A percentile compares a stretch with the other conserved stretches of the same genome.
phyloP scores from a whole-genome alignment of 2,329 filamentous ascomycete species.

The Monilinia polystroma region DNA sequence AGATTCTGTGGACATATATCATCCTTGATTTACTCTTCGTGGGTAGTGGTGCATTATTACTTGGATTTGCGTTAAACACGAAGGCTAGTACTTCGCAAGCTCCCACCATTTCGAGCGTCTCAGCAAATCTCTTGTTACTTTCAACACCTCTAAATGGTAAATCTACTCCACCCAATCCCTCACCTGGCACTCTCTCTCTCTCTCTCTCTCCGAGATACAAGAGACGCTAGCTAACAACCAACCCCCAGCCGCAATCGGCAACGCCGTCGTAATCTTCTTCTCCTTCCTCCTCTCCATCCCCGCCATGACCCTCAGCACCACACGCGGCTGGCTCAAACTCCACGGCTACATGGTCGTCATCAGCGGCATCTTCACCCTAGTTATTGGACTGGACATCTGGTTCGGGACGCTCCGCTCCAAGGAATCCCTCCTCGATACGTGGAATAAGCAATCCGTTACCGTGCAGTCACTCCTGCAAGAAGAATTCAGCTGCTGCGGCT shows the following conservation, averaged over 20 bases:
- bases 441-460: conserved; percentile 54
- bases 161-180: conserved; percentile 32
- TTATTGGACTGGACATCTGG: conserved; percentile 68
- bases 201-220: too few species aligned
- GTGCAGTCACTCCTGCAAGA: conserved; percentile 70
- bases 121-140: conserved; percentile 51
- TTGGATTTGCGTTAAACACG: conserved; percentile 53
- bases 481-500: conserved; percentile 79
- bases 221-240: conserved; percentile 16
- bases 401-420: conserved; percentile 69
- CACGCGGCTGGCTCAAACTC: conserved; percentile 67
- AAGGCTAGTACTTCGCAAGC: conserved; percentile 44
- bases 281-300: conserved; percentile 70
- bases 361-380: conserved; percentile 62
- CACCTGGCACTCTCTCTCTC: not conserved
- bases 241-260: conserved; percentile 63
- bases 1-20: conserved; percentile 52
- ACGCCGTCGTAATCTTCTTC: conserved; percentile 68
- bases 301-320: conserved; percentile 65
- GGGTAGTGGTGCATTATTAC: conserved; percentile 50
- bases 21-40: conserved; percentile 53
- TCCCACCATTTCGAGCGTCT: conserved; percentile 50
- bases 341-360: conserved; percentile 64
- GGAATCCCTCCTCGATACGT: conserved; percentile 60
- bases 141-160: conserved; percentile 54